Evolutionary conservation across 2,329 filamentous ascomycete genomes (phyloP).

Genomic region (Ophidiomyces ophidiicola): DNA sequence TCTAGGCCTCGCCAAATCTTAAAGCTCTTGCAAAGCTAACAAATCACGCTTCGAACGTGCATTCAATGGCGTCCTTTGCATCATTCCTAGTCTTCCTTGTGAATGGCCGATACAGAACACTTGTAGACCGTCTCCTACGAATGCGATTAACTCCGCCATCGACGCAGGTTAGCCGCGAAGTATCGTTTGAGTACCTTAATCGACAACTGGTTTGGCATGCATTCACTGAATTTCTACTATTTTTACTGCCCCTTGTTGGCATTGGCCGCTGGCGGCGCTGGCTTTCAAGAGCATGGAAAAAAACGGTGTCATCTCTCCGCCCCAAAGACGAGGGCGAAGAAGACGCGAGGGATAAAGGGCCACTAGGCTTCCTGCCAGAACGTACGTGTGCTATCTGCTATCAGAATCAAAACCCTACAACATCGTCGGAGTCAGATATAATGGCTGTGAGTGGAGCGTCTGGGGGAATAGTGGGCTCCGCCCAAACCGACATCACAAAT

Average conservation of each 20-base stretch:
- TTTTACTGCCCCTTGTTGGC: slow-evolving; percentile 89
- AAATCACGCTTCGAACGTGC: slow-evolving; percentile 54
- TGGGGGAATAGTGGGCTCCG: slow-evolving; percentile 71
- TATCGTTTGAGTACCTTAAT: slow-evolving; percentile 96
- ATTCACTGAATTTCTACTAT: slow-evolving; percentile 98
- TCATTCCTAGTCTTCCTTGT: slow-evolving; percentile 87
- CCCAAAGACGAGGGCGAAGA: slow-evolving; percentile 39
- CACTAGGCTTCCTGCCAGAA: slow-evolving; percentile 76
- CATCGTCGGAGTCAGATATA: slow-evolving; percentile 61
- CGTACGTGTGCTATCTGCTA: slow-evolving; percentile 96
- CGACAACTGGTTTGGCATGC: slow-evolving; percentile 97
- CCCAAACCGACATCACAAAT: slow-evolving; percentile 88
- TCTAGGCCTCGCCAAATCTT: slow-evolving; percentile 38
- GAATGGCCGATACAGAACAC: slow-evolving; percentile 79
- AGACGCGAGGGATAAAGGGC: slow-evolving; percentile 49
- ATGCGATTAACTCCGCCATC: slow-evolving; percentile 77
- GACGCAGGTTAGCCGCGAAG: slow-evolving; percentile 74
- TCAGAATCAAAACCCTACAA: slow-evolving; percentile 68
- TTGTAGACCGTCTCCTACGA: slow-evolving; percentile 72
- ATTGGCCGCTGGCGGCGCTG: slow-evolving; percentile 87
- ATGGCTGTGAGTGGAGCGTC: slow-evolving; percentile 51
- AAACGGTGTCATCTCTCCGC: slow-evolving; percentile 54
- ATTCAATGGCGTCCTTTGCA: slow-evolving; percentile 67
- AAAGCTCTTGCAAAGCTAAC: slow-evolving; percentile 56
- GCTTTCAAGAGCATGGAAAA: slow-evolving; percentile 76